These are phyloP conservation scores for Malania oleifera DNA, from an alignment of 164 flowering plant genomes.

Conservation along the genomic window DNA sequence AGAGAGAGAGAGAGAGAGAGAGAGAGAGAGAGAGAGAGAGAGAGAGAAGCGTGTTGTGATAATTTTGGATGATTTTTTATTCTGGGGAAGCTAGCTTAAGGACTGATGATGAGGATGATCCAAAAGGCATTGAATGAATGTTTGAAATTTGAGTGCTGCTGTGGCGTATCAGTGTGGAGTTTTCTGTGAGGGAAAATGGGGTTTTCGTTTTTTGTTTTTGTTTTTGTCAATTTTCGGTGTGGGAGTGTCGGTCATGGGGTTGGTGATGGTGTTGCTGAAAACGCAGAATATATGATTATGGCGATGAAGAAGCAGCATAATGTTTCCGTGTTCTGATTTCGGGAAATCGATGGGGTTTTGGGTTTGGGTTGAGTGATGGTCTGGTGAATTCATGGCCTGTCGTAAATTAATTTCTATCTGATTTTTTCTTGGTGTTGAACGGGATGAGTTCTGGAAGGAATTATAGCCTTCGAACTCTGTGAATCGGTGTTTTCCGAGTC, in stretches of 20 bases:
- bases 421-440: neutral
- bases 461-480: no score
- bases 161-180: constrained; percentile 8
- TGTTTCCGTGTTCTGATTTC: neutral
- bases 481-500: no score
- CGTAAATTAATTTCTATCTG: neutral
- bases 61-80: neutral
- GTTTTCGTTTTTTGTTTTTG: neutral
- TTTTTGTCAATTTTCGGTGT: neutral
- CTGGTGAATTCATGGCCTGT: neutral
- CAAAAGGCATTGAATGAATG: constrained; percentile 23
- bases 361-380: neutral
- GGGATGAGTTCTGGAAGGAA: neutral
- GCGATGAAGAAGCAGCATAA: neutral
- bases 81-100: neutral
- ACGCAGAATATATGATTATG: neutral
- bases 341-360: neutral
- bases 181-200: constrained; percentile 7
- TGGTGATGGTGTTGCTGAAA: constrained; percentile 1
- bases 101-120: constrained; percentile 23
- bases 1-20: neutral
- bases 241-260: constrained; percentile 3
- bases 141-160: constrained; percentile 10
- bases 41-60: no score
- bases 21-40: no score